A percentile compares a stretch with the other conserved stretches of the same genome.
phyloP scores from a whole-genome alignment of 2,329 filamentous ascomycete species.

The Epicoccum nigrum region DNA sequence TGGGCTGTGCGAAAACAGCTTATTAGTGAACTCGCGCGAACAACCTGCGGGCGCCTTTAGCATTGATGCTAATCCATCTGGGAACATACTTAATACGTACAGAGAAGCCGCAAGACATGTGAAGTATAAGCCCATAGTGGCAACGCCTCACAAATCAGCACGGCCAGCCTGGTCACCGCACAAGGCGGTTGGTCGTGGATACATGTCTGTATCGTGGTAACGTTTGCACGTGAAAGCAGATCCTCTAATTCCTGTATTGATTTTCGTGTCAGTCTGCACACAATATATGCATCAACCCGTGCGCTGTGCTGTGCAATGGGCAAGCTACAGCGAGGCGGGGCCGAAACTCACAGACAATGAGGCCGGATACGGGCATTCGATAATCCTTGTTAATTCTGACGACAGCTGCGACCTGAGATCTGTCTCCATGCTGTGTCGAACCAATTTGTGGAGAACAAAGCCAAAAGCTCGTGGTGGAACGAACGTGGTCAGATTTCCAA shows the following conservation, averaged over 20 bases:
- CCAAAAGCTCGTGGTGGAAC: conserved; percentile 18
- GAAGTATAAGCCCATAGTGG: conserved; percentile 59
- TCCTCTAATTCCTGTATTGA: conserved; percentile 44
- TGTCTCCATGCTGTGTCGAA: conserved; percentile 24
- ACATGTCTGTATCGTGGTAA: conserved; percentile 52
- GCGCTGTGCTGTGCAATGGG: conserved; percentile 22
- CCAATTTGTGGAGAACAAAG: conserved; percentile 8
- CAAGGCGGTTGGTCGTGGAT: conserved; percentile 55
- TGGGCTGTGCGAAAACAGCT: conserved; percentile 39
- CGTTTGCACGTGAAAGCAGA: conserved; percentile 42
- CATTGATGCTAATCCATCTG: no score
- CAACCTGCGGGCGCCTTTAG: conserved; percentile 32
- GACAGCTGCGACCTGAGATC: conserved; percentile 35
- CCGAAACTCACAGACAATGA: conserved; percentile 54
- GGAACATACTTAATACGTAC: conserved; percentile 47
- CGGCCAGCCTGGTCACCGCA: conserved; percentile 52
- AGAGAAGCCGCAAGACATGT: conserved; percentile 56
- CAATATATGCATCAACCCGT: conserved; percentile 26
- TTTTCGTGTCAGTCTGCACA: conserved; percentile 31
- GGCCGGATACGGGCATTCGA: conserved; percentile 58
- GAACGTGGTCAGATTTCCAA: conserved; percentile 4
- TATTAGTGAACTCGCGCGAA: conserved; percentile 39
- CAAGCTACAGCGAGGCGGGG: conserved; percentile 14
- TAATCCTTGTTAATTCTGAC: conserved; percentile 54
- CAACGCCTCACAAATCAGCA: conserved; percentile 56